phyloP scores from a whole-genome alignment of 805 yeast species.

The Zygosaccharomyces pseudorouxii region DNA sequence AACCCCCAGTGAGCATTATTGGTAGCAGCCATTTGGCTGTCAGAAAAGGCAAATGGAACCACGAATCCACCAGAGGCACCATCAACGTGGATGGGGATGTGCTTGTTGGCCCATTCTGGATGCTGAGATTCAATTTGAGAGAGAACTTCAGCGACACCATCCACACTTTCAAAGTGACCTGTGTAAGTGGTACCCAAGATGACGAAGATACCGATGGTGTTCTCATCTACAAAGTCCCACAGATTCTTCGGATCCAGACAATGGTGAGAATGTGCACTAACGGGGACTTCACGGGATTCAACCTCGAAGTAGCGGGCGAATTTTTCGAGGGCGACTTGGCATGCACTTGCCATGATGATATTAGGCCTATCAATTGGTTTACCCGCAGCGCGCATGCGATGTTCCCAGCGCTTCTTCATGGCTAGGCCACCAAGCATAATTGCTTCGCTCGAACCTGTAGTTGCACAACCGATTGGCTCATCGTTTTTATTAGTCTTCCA shows the following conservation, averaged over 20 bases:
- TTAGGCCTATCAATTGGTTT: slow-evolving; percentile 64
- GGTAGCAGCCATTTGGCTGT: slow-evolving; percentile 39
- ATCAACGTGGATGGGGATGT: slow-evolving; percentile 85
- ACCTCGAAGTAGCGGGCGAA: slow-evolving; percentile 93
- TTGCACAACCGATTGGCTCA: slow-evolving; percentile 75
- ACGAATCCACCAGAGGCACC: slow-evolving; percentile 90
- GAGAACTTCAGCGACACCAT: slow-evolving; percentile 53
- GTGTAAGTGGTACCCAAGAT: slow-evolving; percentile 90
- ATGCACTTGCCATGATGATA: slow-evolving; percentile 86
- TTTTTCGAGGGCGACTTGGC: slow-evolving; percentile 91
- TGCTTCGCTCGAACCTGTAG: slow-evolving; percentile 93
- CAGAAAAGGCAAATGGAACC: slow-evolving; percentile 79
- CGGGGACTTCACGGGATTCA: slow-evolving; percentile 72
- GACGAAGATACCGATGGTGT: slow-evolving; percentile 86
- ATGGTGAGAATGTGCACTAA: slow-evolving; percentile 54
- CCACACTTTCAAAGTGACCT: slow-evolving; percentile 83
- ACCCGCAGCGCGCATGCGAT: slow-evolving; percentile 53
- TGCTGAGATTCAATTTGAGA: slow-evolving; percentile 52
- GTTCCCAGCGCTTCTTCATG: slow-evolving; percentile 87
- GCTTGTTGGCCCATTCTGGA: slow-evolving; percentile 36
- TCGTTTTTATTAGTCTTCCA: slow-evolving; percentile 49
- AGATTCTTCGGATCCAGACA: slow-evolving; percentile 58
- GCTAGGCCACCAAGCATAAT: slow-evolving; percentile 92
- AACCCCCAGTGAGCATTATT: slow-evolving; percentile 63
- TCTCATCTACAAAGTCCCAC: slow-evolving; percentile 70